phyloP scores from a whole-genome alignment of 345 rosid genomes.

The Camelina neglecta region DNA sequence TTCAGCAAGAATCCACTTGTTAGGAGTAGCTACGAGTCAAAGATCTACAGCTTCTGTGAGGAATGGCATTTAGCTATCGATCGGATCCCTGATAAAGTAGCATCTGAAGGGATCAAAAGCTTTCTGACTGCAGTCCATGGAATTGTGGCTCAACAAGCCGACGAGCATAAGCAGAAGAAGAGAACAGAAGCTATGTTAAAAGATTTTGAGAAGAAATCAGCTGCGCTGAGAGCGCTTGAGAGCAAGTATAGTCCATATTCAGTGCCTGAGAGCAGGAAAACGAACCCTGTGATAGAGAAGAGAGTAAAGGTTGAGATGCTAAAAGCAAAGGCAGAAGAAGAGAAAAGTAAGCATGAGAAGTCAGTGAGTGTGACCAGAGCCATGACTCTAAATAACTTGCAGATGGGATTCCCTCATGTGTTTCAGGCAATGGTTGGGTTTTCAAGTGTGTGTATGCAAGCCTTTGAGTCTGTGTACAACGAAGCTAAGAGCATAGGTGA shows the following conservation, averaged over 20 bases:
- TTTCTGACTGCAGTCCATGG: slow-evolving; percentile 80
- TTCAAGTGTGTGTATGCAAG: slow-evolving; percentile 91
- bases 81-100: slow-evolving; percentile 93
- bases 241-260: slow-evolving; percentile 73
- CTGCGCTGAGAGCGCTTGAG: slow-evolving; percentile 74
- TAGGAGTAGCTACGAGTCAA: slow-evolving; percentile 60
- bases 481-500: slow-evolving; percentile 59
- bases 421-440: slow-evolving; percentile 93
- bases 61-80: slow-evolving; percentile 89
- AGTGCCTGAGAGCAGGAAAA: slow-evolving; percentile 54
- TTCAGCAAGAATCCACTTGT: slow-evolving; percentile 69
- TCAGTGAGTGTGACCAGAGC: slow-evolving; percentile 72
- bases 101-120: slow-evolving; percentile 96
- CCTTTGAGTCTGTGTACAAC: slow-evolving; percentile 80
- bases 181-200: slow-evolving; percentile 58
- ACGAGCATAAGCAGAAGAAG: slow-evolving; percentile 88
- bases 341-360: slow-evolving; percentile 81
- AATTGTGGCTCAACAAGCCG: slow-evolving; percentile 83
- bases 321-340: slow-evolving; percentile 82
- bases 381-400: slow-evolving; percentile 84
- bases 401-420: slow-evolving; percentile 92
- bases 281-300: slow-evolving; percentile 73
- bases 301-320: slow-evolving; percentile 61
- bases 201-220: slow-evolving; percentile 71
- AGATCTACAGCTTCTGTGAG: slow-evolving; percentile 83